Percentiles rank a stretch among this genome's conserved stretches.
These are phyloP conservation scores for Sclerotinia sclerotiorum DNA, from an alignment of 2,329 filamentous ascomycete genomes.

Conservation along the genomic window DNA sequence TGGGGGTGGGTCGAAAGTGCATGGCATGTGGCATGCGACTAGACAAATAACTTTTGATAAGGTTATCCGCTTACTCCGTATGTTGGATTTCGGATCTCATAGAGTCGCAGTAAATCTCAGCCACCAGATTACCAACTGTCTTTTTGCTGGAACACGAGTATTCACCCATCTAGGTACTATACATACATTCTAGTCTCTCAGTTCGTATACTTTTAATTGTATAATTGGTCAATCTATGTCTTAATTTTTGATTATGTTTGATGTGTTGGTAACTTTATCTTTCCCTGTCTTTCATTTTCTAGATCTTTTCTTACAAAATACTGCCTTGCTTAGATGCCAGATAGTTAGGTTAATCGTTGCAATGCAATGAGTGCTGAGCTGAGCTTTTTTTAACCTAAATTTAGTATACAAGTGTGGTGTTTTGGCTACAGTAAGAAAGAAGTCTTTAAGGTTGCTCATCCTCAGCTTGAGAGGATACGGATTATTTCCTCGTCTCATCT, in stretches of 20 bases:
- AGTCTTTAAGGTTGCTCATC: conserved; percentile 9
- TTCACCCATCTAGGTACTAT: background rate
- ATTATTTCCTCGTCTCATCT: background rate
- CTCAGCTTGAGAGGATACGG: background rate
- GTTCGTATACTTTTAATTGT: background rate
- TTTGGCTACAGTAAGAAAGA: conserved; percentile 12
- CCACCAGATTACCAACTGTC: background rate
- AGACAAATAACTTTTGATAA: background rate
- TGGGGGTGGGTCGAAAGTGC: background rate
- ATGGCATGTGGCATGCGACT: background rate
- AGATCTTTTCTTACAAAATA: background rate
- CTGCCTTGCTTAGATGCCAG: background rate
- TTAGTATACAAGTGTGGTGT: background rate
- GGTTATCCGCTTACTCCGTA: too few relatives aligned
- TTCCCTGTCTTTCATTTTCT: background rate
- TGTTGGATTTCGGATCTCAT: background rate
- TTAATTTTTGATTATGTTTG: background rate
- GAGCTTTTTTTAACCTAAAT: conserved; percentile 3
- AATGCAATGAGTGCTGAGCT: conserved; percentile 1
- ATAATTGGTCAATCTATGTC: background rate
- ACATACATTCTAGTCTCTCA: background rate
- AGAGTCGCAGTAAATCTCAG: conserved; percentile 11
- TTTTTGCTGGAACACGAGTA: background rate
- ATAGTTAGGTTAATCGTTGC: background rate
- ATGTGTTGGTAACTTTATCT: background rate